Base-by-base conservation (phyloP, 768 basidiomycete genomes). In the Tephrocybe sp. region DNA sequence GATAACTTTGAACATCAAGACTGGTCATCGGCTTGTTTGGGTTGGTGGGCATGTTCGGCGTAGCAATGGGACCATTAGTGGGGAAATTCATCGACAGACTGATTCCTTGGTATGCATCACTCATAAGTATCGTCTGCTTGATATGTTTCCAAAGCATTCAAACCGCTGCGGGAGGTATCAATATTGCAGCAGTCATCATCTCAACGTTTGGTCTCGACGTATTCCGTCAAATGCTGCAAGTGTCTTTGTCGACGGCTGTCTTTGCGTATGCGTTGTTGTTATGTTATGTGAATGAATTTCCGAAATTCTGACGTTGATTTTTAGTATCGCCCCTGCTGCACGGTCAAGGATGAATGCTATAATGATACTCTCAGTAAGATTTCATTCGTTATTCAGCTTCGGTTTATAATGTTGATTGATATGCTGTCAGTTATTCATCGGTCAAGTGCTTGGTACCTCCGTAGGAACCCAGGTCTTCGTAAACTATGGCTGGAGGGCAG, bases 401-500 rank as follows among this genome's bases (percentile, higher is more conserved):
- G 16, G 33, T 10, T 40, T 37, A 21, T 11, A 18, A 39, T 43
- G 29, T 47, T n/a, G 13, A 13, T 49, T 31, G 15, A 6, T 8
- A 7, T 9, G 3, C 22, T 16, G 16, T 42, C 22, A 79, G 77
- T 66, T 86, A 24, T 89, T 90, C 64, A 74, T 88, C 19, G 91
- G 91, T 0, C 89, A 92, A 69, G 86, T 91, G 9, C 83, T 87
- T 67, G 91, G 91, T 15, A 91, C 89, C 0, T 75, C 86, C 0
- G 83, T 84, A 0, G 84, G 88, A 24, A 86, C 88, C 0, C 64
- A 78, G 29, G 76, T 92, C 2, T 93, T 89, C 66, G 74, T 84
- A 23, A 56, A 69, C 12, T 69, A 79, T 55, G 91, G 91, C 13
- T 91, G 88, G 88, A 73, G 80, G 29, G 74, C 86, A 0, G 78